Evolutionary conservation across 2,329 filamentous ascomycete species (phyloP), one percentile per base, ranked within the genome.

Genomic region (Diaporthe ilicicola): DNA sequence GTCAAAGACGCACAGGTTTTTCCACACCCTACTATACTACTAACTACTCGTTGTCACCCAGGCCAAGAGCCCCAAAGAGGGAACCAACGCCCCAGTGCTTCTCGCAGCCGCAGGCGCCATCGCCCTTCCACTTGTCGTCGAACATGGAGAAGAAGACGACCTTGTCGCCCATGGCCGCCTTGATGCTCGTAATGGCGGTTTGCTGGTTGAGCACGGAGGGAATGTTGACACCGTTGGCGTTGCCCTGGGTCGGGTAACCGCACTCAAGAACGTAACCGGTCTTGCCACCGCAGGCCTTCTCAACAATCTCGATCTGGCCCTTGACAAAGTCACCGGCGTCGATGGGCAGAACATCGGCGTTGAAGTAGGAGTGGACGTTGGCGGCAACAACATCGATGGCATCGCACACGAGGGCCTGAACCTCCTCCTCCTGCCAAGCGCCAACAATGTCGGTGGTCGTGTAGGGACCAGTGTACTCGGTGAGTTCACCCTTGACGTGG

Each of bases 351-450:
- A 91, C 87, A 71, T 88, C 84, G 55, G 89, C 80, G 87, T 97
- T 97, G 92, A 98, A 98, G 92, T 93, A 98, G 76, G 95, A 91
- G 86, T 98, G 95, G 78, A 97, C 90, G 88, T 98, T 97, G 82
- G 90, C 91, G 82, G 92, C 93, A 46, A 94, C 88, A 73, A 97
- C 85, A 79, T 97, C 94, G 71, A 98, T 87, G 77, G 87, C 88
- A 44, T 78, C 77, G 88, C 95, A 98, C 73, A 98, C 87, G 61
- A 82, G 82, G 39, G 79, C 77, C 69, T 86, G 74, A 71, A 87
- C 88, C 74, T 91, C 86, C 66, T 84, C 75, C 80, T 91, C 84
- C 83, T 94, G 84, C 90, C 94, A 94, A 80, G 92, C 87, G 82
- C 91, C 89, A 77, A 97, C 88, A 69, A 95, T 91, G 86, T 98